phyloP scores from a whole-genome alignment of 805 yeast species.

The Ogataea sp. region DNA sequence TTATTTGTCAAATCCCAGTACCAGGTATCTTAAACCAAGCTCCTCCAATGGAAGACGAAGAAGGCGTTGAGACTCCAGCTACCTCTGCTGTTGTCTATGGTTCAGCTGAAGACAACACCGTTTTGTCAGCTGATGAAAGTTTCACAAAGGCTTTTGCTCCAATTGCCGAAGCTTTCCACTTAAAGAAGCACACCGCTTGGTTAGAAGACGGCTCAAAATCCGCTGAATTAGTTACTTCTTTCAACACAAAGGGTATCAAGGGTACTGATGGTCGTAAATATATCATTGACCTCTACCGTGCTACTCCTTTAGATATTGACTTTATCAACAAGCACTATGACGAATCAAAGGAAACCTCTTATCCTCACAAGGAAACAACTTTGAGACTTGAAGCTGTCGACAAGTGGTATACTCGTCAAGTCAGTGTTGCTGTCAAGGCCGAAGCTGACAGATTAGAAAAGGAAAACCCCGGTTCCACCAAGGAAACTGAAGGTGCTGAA shows the following conservation, averaged over 20 bases:
- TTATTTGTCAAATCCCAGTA: constrained; percentile 90
- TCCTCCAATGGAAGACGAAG: constrained; percentile 15
- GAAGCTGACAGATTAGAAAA: constrained; percentile 38
- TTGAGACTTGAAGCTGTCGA: constrained; percentile 84
- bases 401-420: constrained; percentile 77
- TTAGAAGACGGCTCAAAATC: constrained; percentile 33
- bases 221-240: constrained; percentile 53
- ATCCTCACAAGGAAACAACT: constrained; percentile 76
- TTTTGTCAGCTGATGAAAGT: constrained; percentile 39
- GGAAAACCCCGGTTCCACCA: constrained; percentile 14
- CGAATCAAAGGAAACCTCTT: constrained; percentile 36
- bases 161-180: constrained; percentile 69
- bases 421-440: constrained; percentile 41
- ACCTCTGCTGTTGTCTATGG: constrained; percentile 65
- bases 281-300: constrained; percentile 73
- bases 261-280: constrained; percentile 86
- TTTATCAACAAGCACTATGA: constrained; percentile 57
- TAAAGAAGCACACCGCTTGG: constrained; percentile 59
- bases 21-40: constrained; percentile 74
- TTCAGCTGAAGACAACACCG: constrained; percentile 48
- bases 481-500: constrained; percentile 26
- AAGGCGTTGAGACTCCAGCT: constrained; percentile 29
- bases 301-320: constrained; percentile 77
- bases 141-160: constrained; percentile 50
- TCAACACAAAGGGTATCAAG: constrained; percentile 74